These are phyloP conservation scores for Rhynchospora tenuis DNA, from an alignment of 176 grass and related monocot species.

Conservation along the genomic window DNA sequence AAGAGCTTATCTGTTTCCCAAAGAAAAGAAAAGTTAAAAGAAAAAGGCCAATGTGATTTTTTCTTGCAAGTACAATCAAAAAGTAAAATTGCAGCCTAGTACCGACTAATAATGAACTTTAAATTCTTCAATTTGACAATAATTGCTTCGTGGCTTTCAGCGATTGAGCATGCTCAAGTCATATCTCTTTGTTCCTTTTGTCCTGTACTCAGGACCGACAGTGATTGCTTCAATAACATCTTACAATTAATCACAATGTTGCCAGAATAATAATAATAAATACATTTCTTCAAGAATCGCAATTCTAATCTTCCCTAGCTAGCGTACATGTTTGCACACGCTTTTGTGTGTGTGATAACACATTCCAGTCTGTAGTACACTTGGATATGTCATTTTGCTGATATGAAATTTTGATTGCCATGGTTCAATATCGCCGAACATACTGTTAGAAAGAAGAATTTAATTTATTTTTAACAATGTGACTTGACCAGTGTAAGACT, in stretches of 20 bases:
- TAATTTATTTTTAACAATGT: neutral
- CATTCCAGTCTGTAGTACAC: neutral
- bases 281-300: no score
- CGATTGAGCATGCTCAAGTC: neutral
- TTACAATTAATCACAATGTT: neutral
- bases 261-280: no score
- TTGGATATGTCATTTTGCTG: neutral
- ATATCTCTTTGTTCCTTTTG: neutral
- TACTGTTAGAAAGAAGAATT: neutral
- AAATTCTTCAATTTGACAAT: neutral
- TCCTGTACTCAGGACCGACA: neutral
- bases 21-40: neutral
- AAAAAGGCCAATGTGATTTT: neutral
- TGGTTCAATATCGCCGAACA: neutral
- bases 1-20: neutral
- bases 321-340: no score
- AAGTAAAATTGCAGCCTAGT: neutral
- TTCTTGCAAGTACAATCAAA: neutral
- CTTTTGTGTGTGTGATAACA: neutral
- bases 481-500: neutral
- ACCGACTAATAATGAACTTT: neutral
- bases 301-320: no score
- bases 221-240: neutral
- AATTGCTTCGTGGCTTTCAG: conserved; percentile 8
- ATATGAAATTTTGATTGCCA: neutral